Base-by-base conservation (phyloP, 257 asterid species). In the Nicotiana noctiflora region DNA sequence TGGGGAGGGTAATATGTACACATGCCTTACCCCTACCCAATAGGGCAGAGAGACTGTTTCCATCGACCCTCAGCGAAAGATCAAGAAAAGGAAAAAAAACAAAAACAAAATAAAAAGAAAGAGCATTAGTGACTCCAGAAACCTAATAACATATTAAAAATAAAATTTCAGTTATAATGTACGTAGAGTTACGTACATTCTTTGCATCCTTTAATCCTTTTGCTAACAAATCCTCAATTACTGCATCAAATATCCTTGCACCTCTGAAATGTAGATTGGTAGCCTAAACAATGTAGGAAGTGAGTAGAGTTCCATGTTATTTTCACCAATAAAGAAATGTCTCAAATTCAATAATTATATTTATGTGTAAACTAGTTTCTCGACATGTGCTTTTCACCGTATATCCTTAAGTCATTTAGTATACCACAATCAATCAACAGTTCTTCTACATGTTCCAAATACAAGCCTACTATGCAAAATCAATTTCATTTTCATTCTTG, bases 191-290 rank as follows among this genome's bases (percentile, higher is more conserved):
- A 19, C 80, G 13, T 76, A 76, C 68, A 8, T 76, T 76, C 31
- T 76, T 56, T 2, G 80, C 80, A 32, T 51, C 11, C 32, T 5
- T 29, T 51, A 76, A 53, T 76, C 67, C 68, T 14, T 32, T 76
- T 4, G 49, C 32, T 29, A 76, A 27, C n/a, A 76, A 51, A 56
- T 56, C 80, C 52, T 76, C 32, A 14, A 76, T 31, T 5, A 53
- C 5, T 27, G 67, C 80, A 55, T 55, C 32, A 52, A 76, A 76
- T 40, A 76, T 56, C 32, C 80, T 56, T 10, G 80, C 80, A 76
- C 68, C 80, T 53, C 80, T 56, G 14, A 76, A 76, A 34, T 76
- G 52, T 21, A 76, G 80, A 17, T 76, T 76, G 31, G 55, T 76
- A 37, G 32, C 21, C 80, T 76, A 29, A 76, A 29, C 25, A 76